Evolutionary conservation across 129 eudicot species (phyloP).

Genomic region (Lactuca sativa): DNA sequence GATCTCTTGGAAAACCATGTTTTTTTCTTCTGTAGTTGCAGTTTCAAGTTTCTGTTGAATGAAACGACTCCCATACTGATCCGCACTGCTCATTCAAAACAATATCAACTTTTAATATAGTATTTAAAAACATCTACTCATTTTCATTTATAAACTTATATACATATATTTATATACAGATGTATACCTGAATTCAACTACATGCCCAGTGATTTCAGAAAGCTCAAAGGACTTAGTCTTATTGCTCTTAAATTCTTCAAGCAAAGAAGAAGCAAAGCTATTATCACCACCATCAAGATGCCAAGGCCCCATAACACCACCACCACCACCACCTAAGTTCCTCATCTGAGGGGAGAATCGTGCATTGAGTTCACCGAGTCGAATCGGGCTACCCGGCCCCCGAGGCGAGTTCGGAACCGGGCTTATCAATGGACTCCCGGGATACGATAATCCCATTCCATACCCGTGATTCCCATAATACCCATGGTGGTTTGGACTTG

Average conservation of each 20-base stretch:
- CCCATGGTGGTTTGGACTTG: conserved; percentile 68
- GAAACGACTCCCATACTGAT: conserved; percentile 93
- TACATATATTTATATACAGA: not conserved
- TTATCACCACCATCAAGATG: conserved; percentile 68
- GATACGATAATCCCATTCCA: conserved; percentile 86
- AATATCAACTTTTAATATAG: not conserved
- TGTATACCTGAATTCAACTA: conserved; percentile 90
- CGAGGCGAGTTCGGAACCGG: conserved; percentile 74
- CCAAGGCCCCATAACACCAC: conserved; percentile 78
- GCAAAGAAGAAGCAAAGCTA: conserved; percentile 64
- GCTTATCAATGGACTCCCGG: conserved; percentile 86
- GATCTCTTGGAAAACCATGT: conserved; percentile 84
- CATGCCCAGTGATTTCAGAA: conserved; percentile 80
- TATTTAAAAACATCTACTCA: not conserved
- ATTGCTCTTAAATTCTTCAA: conserved; percentile 96
- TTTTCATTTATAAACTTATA: no score
- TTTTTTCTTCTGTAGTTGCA: conserved; percentile 78
- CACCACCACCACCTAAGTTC: conserved; percentile 55
- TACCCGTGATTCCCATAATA: conserved; percentile 77
- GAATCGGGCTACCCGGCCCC: conserved; percentile 87
- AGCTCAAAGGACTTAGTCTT: conserved; percentile 93
- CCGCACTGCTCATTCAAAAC: conserved; percentile 52
- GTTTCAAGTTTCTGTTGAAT: conserved; percentile 94
- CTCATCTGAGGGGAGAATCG: conserved; percentile 66
- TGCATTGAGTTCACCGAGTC: conserved; percentile 70